Conservation (phyloP, 2,329 filamentous ascomycete species). For the Orbilia oligospora region DNA sequence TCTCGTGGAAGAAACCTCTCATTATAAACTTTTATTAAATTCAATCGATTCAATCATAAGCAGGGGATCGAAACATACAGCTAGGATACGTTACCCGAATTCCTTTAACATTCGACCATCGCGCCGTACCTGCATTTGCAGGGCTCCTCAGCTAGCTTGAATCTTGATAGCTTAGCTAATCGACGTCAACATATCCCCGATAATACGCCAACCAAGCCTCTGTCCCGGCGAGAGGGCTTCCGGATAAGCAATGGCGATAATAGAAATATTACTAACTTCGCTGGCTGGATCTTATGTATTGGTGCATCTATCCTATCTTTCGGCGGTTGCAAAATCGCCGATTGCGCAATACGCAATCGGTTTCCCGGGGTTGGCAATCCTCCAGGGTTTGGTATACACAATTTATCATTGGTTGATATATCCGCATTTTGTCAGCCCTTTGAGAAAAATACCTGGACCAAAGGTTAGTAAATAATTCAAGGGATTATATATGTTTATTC, state of each 20-base stretch:
- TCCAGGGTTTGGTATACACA: slow-evolving; percentile 26
- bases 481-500: not conserved
- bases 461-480: slow-evolving; percentile 36
- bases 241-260: slow-evolving; percentile 28
- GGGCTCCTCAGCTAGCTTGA: not conserved
- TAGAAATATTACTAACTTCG: slow-evolving; percentile 42
- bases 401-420: slow-evolving; percentile 56
- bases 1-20: not conserved
- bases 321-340: slow-evolving; percentile 31
- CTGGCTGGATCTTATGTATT: slow-evolving; percentile 48
- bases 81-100: no score
- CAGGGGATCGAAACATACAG: not conserved
- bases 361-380: slow-evolving; percentile 10
- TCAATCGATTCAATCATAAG: not conserved
- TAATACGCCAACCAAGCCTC: not conserved
- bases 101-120: no score
- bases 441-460: slow-evolving; percentile 40
- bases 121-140: not conserved
- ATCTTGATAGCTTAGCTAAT: not conserved
- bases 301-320: slow-evolving; percentile 38
- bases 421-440: slow-evolving; percentile 43
- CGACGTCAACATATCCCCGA: not conserved
- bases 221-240: not conserved
- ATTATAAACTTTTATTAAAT: not conserved
- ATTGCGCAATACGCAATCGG: slow-evolving; percentile 33